Evolutionary conservation across 805 yeast genomes (phyloP).

Genomic region (Candida krabiensis): DNA sequence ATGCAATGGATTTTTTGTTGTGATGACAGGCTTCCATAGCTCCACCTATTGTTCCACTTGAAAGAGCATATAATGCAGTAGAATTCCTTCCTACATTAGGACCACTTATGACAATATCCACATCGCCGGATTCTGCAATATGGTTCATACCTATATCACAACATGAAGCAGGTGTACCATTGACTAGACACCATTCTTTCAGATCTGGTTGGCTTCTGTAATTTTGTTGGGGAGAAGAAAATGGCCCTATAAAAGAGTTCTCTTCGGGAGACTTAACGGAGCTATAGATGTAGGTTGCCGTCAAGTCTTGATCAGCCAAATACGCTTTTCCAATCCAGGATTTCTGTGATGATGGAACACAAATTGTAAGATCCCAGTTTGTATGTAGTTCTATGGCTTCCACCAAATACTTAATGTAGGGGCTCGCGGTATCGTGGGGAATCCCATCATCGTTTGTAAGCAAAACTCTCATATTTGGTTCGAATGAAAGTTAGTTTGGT

Average conservation of each 20-base stretch:
- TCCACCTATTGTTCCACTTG: conserved; percentile 91
- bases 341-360: conserved; percentile 73
- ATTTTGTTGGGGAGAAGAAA: conserved; percentile 42
- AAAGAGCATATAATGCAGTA: conserved; percentile 75
- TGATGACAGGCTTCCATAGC: conserved; percentile 81
- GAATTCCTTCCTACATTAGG: conserved; percentile 91
- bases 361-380: conserved; percentile 77
- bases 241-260: conserved; percentile 61
- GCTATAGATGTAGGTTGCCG: conserved; percentile 59
- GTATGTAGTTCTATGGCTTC: conserved; percentile 59
- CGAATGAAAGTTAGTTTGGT: too few relatives aligned
- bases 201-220: conserved; percentile 34
- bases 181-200: conserved; percentile 75
- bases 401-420: conserved; percentile 74
- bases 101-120: conserved; percentile 83
- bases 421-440: conserved; percentile 65
- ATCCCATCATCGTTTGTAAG: conserved; percentile 94
- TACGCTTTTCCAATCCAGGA: conserved; percentile 97
- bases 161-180: conserved; percentile 92
- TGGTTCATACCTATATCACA: conserved; percentile 81
- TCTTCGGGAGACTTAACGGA: conserved; percentile 38
- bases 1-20: conserved; percentile 64
- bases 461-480: conserved; percentile 9
- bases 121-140: conserved; percentile 49
- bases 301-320: conserved; percentile 63